A percentile compares a stretch with the other conserved stretches of the same genome.
These are phyloP conservation scores for Stephanodiscus minutulus DNA, from an alignment of 108 stramenopile genomes.

Conservation along the genomic window DNA sequence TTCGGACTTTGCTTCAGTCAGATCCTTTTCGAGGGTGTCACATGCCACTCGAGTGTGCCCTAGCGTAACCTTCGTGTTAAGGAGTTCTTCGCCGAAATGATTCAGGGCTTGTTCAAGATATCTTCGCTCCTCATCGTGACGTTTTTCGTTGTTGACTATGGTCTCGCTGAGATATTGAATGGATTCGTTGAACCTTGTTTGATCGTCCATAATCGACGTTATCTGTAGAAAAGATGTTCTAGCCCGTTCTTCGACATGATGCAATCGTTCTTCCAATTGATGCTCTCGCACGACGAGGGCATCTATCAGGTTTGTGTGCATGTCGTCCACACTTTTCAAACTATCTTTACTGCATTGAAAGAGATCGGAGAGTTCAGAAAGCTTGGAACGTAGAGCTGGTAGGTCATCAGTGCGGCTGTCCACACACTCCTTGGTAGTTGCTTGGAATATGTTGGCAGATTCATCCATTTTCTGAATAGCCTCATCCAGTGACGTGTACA, in stretches of 20 bases:
- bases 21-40: slow-evolving; percentile 36
- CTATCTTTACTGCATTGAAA: slow-evolving; percentile 18
- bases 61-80: slow-evolving; percentile 37
- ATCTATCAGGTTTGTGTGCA: slow-evolving; percentile 23
- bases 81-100: slow-evolving; percentile 45
- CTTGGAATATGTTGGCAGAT: slow-evolving; percentile 13
- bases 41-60: slow-evolving; percentile 46
- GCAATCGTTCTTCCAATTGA: slow-evolving; percentile 27
- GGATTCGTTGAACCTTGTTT: slow-evolving; percentile 30
- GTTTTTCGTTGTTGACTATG: slow-evolving; percentile 28
- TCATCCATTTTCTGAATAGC: slow-evolving; percentile 21
- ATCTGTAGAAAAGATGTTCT: slow-evolving; percentile 14
- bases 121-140: slow-evolving; percentile 23
- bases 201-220: slow-evolving; percentile 20
- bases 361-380: slow-evolving; percentile 27
- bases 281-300: slow-evolving; percentile 20
- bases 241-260: slow-evolving; percentile 15
- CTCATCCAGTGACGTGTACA: slow-evolving; percentile 13
- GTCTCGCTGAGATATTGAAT: slow-evolving; percentile 17
- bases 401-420: slow-evolving; percentile 27
- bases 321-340: slow-evolving; percentile 24
- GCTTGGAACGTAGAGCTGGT: slow-evolving; percentile 12
- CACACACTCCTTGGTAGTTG: slow-evolving; percentile 19
- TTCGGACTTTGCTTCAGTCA: slow-evolving; percentile 27
- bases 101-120: slow-evolving; percentile 24